phyloP scores from a whole-genome alignment of 768 basidiomycete species.

The Rhodocollybia butyracea region DNA sequence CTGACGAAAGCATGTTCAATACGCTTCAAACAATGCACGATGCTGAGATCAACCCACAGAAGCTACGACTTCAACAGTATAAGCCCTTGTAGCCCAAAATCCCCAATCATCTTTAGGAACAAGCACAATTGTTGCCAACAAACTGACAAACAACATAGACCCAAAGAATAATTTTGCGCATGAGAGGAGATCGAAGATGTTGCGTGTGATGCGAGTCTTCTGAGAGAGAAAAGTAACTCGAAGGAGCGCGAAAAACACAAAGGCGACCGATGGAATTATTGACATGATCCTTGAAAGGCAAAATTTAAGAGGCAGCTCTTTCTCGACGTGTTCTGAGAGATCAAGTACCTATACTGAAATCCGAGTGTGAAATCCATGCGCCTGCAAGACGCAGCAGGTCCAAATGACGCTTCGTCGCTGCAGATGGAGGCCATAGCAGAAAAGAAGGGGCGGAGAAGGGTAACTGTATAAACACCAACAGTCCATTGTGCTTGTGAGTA shows the following conservation, averaged over 20 bases:
- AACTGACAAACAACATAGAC: neutral
- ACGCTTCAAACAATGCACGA: neutral
- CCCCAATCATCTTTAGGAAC: constrained; percentile 5
- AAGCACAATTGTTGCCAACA: neutral
- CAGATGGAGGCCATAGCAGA: constrained; percentile 8
- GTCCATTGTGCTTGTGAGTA: too few species aligned
- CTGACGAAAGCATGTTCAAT: neutral
- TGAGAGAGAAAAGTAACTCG: neutral
- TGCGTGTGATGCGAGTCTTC: neutral
- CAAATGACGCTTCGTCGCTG: constrained; percentile 10
- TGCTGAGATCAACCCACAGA: constrained; percentile 1
- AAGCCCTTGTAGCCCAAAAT: constrained; percentile 3
- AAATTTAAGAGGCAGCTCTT: neutral
- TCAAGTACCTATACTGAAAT: constrained; percentile 12
- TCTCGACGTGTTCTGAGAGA: neutral
- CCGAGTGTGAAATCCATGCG: constrained; percentile 12
- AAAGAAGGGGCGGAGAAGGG: too few species aligned
- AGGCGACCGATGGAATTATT: neutral
- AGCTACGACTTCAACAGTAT: neutral
- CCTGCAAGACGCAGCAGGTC: constrained; percentile 12
- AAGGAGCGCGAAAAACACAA: neutral
- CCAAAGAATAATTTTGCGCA: neutral
- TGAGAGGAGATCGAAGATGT: constrained; percentile 2
- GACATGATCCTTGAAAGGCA: constrained; percentile 2
- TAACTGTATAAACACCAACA: too few species aligned